Percentiles rank a stretch among this genome's conserved stretches.
Conservation (phyloP, 192 early-diverging fungal species). For the Gamsiella multidivaricata region DNA sequence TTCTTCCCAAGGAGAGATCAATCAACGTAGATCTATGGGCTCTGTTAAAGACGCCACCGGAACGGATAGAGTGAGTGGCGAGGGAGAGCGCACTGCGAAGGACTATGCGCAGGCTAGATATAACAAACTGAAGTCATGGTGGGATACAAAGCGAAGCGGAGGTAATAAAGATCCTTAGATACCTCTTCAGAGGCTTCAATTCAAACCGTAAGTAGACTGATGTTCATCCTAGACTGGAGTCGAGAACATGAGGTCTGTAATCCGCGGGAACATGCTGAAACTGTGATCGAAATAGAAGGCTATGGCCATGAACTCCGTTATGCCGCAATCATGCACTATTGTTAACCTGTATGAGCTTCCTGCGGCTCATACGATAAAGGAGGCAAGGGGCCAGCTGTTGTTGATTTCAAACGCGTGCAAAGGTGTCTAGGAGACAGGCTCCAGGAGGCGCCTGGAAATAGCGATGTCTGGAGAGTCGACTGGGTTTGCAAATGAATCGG, state of each 20-base stretch:
- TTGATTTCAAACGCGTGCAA: not conserved
- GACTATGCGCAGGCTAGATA: slow-evolving; percentile 19
- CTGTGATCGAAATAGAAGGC: too few species aligned
- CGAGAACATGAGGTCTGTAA: too few species aligned
- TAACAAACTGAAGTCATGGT: slow-evolving; percentile 43
- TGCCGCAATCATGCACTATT: not conserved
- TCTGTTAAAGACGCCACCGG: not conserved
- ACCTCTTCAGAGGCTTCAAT: not conserved
- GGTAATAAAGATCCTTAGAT: slow-evolving; percentile 9
- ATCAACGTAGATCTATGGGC: not conserved
- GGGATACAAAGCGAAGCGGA: slow-evolving; percentile 25
- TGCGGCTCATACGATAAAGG: not conserved
- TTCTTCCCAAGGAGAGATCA: not conserved
- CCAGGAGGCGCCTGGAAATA: slow-evolving; percentile 2
- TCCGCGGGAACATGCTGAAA: too few species aligned
- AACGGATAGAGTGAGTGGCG: not conserved
- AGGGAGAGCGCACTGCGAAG: slow-evolving; percentile 28
- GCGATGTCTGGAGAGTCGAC: not conserved
- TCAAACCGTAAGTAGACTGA: too few species aligned
- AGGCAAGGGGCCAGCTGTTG: slow-evolving; percentile 3
- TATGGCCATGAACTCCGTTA: too few species aligned
- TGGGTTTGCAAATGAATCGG: too few species aligned
- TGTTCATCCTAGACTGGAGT: too few species aligned
- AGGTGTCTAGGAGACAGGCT: not conserved
- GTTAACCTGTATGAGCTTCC: not conserved